Conservation (phyloP, 148 eudicot species). For the Diospyros kaki region DNA sequence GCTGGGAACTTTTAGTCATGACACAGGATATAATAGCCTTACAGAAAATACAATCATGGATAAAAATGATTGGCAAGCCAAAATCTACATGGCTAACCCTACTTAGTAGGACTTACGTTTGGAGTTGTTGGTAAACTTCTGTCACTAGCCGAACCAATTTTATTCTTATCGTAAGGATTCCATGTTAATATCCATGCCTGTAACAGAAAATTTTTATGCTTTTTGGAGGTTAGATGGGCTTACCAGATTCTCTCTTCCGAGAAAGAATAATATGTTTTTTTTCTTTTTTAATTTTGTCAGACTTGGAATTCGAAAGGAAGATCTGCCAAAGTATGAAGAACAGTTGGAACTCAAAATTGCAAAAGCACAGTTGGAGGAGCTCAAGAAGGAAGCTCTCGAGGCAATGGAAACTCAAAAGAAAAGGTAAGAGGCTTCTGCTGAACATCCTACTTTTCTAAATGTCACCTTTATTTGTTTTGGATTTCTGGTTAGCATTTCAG, state of each 20-base stretch:
- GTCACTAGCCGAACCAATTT: neutral
- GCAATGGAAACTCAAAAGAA: slow-evolving; percentile 91
- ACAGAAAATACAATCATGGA: too few species aligned
- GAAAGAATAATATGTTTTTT: neutral
- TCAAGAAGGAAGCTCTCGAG: slow-evolving; percentile 76
- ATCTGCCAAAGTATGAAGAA: slow-evolving; percentile 77
- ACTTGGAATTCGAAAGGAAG: slow-evolving; percentile 70
- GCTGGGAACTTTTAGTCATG: too few species aligned
- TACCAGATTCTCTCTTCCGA: neutral
- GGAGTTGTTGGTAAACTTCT: neutral
- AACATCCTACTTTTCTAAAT: neutral
- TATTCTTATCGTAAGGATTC: neutral
- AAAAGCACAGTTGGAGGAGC: slow-evolving; percentile 75
- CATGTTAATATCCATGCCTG: neutral
- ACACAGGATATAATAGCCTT: too few species aligned
- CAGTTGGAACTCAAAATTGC: slow-evolving; percentile 76
- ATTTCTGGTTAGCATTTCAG: neutral
- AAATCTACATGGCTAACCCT: too few species aligned
- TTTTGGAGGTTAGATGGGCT: neutral
- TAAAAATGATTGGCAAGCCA: too few species aligned
- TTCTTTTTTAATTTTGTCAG: slow-evolving; percentile 22
- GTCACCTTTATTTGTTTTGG: neutral
- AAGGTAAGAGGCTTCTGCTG: slow-evolving; percentile 35
- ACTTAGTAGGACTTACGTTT: too few species aligned
- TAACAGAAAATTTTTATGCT: neutral